Base-by-base conservation (phyloP, 306 rosid species). In the Fragaria nilgerrensis region DNA sequence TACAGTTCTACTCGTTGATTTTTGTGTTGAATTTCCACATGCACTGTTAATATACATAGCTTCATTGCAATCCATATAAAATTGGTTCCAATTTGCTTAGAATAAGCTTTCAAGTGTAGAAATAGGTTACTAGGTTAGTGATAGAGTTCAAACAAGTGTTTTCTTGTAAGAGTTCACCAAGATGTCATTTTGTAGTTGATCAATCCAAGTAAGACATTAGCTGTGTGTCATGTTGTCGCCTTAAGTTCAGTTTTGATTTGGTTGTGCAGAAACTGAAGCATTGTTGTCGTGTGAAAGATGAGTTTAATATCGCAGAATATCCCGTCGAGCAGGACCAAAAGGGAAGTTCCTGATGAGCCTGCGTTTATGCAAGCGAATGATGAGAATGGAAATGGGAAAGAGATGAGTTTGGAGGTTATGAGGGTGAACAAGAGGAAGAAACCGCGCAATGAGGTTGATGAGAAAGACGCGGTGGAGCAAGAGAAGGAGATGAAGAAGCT, bases 231-330 rank as follows among this genome's bases (percentile, higher is more conserved):
- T 56, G 13, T 56, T 22, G 63, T 56, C 59, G n/a, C 43, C 63
- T 32, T 10, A 43, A 45, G 41, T 52, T 49, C 14, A 15, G 32
- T 56, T 72, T 37, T 75, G 23, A 2, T 75, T 77, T 65, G 10
- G 22, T 44, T 84, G 50, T 85, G 82, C 80, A 87, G 90, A 75
- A 77, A 45, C 53, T 17, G 55, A 27, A 80, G 15, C 39, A 32
- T 64, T 87, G 56, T 71, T 13, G 71, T 68, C 10, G 71, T 78
- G 79, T 62, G 16, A 73, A 81, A 84, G 52, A 94, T 94, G 97
- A 91, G 93, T 89, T 85, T 94, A 59, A 82, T 94, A 87, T 94
- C 96, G 7, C 96, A 91, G 83, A 90, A 84, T 74, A 76, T 85
- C 59, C 66, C 19, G 23, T 48, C 82, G 27, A 80, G 66, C 58